Evolutionary conservation across 805 yeast species (phyloP), one percentile per base, ranked within the genome.

Genomic region (Pichia insulana): DNA sequence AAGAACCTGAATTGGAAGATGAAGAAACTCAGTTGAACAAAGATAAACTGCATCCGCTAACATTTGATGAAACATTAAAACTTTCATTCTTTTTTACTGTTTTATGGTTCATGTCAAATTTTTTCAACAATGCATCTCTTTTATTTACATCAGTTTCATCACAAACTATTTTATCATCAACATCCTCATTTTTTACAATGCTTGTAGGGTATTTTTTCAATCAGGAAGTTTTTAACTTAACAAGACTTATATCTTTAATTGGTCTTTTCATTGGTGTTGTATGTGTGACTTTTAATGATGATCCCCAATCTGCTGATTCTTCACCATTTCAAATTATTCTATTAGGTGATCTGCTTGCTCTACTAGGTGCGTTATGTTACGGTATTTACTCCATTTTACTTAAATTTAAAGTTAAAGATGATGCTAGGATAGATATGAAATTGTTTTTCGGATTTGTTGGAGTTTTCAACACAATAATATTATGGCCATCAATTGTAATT

Each of bases 361-460:
- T 92, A 9, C 61, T 75, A 0, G 92, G 96, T 3, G 97, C 98
- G 0, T 58, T 84, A n/a, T 73, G 89, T 34, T 92, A 92, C 58
- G 97, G 97, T 34, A 64, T 87, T 8, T 92, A 92, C 64, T 86
- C 97, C 20, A 86, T 94, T 7, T 59, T 92, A 35, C 66, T 92
- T 41, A 90, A 90, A 57, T 68, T 73, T 51, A 76, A 73, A 53
- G 84, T 89, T 17, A 72, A 74, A 37, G 78, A 77, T 44, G 97
- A 90, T 57, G 69, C 82, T 13, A 67, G 83, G 40, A 69, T 92
- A 35, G 82, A 92, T 58, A 86, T 94, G 69, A 83, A 80, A 58
- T 68, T 89, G 30, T 92, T 92, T 55, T 89, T 92, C 58, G 98
- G 97, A 0, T 89, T 85, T 62, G 97, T 92, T 19, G 98, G 98